phyloP scores from a whole-genome alignment of 768 basidiomycete genomes.

The Nidularia sp. region DNA sequence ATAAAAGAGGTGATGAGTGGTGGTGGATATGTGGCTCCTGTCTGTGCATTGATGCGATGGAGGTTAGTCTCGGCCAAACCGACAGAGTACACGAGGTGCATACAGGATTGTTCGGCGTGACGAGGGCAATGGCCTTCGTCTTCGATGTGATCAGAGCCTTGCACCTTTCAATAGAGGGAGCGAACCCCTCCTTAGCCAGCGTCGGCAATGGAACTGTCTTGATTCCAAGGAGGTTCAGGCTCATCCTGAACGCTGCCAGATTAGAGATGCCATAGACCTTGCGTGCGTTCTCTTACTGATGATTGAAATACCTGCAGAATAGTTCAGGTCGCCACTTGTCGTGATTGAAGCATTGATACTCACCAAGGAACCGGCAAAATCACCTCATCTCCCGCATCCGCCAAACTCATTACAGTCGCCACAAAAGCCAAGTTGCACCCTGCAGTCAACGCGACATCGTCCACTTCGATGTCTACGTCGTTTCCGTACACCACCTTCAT shows the following conservation, averaged over 20 bases:
- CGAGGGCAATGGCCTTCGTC: constrained; percentile 69
- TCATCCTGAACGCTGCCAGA: constrained; percentile 42
- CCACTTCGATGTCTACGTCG: constrained; percentile 38
- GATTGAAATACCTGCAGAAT: constrained; percentile 56
- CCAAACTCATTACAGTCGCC: constrained; percentile 55
- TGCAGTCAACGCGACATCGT: constrained; percentile 66
- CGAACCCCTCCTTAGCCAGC: constrained; percentile 46
- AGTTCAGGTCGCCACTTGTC: neutral
- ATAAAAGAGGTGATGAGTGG: constrained; percentile 55
- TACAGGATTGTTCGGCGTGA: constrained; percentile 77
- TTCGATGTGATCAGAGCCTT: constrained; percentile 46
- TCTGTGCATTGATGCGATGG: constrained; percentile 26
- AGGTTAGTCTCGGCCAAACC: too few relatives aligned
- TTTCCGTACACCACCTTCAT: constrained; percentile 56
- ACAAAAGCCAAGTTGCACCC: constrained; percentile 76
- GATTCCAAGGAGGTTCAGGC: constrained; percentile 58
- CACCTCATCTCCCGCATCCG: constrained; percentile 67
- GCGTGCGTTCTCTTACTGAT: constrained; percentile 35
- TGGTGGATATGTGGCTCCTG: constrained; percentile 66
- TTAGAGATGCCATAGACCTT: too few relatives aligned
- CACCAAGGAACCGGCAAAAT: constrained; percentile 74
- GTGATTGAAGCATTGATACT: neutral
- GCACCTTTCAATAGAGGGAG: constrained; percentile 52
- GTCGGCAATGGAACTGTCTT: constrained; percentile 53
- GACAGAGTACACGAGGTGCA: constrained; percentile 6